Base-by-base conservation (phyloP, 75 land plant genomes). In the Ceratopteris richardii region DNA sequence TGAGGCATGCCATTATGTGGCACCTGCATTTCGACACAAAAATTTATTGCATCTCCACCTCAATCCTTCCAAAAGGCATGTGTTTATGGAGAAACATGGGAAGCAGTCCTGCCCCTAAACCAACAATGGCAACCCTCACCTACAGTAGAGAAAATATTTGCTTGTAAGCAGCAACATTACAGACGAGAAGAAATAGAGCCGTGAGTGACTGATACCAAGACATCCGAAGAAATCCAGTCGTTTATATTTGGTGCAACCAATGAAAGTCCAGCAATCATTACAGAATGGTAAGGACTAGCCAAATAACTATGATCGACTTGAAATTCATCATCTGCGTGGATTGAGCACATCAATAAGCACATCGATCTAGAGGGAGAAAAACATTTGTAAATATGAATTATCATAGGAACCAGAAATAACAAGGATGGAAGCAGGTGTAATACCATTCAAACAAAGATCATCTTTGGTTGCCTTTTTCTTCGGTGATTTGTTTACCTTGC, bases 31-130 rank as follows among this genome's bases (percentile, higher is more conserved):
- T 33, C 9, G 37, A 33, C 9, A 33, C 37, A 33, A 9, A 33
- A 9, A 3, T 33, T 4, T 33, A 33, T 33, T 33, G 37, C 1
- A 20, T 10, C 13, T 17, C 27, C 58, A 88, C 98, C 90, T 80
- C 79, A 69, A 88, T 78, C 2, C 65, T 44, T 27, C 80, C 65
- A 33, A 82, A 73, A 17, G 86, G 82, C 57, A 92, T 67, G 61
- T 73, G 74, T 13, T 52, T 64, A 57, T 68, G 87, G 12, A 92
- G 69, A 78, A 85, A 92, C 95, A 85, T 92, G 20, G 98, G 98
- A 55, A 92, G 80, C 18, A 92, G 77, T 31, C 98, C 98, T 40
- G 95, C 98, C 50, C 98, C 98, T 56, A 92, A 90, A 31, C 98
- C 98, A 57, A 92, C 73, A 1, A 92, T 62, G 58, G 69, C 61